A percentile compares a stretch with the other conserved stretches of the same genome.
Evolutionary conservation across 345 rosid species (phyloP).

Genomic region (Zanthoxylum bungeanum): DNA sequence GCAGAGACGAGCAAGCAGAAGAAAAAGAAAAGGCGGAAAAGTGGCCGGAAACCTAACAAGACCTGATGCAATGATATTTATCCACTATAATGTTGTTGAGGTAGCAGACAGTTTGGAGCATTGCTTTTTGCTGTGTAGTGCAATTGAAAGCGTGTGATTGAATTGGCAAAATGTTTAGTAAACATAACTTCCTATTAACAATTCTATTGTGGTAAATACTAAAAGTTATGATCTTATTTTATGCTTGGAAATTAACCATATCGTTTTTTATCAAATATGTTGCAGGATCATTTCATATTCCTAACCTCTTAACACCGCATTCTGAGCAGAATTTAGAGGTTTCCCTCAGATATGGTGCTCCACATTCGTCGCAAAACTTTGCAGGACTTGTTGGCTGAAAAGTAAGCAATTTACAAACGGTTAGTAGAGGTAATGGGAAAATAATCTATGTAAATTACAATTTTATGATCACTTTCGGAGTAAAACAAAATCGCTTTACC

Average conservation of each 20-base stretch:
- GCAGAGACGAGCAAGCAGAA: background rate
- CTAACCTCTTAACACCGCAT: slow-evolving; percentile 85
- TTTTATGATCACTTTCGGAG: too few relatives aligned
- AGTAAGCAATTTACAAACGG: background rate
- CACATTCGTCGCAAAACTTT: slow-evolving; percentile 88
- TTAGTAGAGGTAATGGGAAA: background rate
- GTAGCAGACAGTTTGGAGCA: background rate
- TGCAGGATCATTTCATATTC: too few relatives aligned
- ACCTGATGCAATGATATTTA: background rate
- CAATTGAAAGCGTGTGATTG: background rate
- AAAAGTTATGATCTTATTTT: too few relatives aligned
- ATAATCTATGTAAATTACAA: too few relatives aligned
- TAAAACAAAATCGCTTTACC: background rate
- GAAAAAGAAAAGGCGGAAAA: background rate
- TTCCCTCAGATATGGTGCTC: slow-evolving; percentile 76
- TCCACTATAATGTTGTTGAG: background rate
- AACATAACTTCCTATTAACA: too few relatives aligned
- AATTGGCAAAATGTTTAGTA: background rate
- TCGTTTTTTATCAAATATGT: too few relatives aligned
- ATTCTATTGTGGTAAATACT: too few relatives aligned
- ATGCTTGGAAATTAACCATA: too few relatives aligned
- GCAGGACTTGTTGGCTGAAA: slow-evolving; percentile 68
- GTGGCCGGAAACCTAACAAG: slow-evolving; percentile 8
- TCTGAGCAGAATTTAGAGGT: slow-evolving; percentile 93
- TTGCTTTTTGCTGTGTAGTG: background rate